phyloP scores from a whole-genome alignment of 2,329 filamentous ascomycete genomes.

The Aspergillus pseudotamarii region DNA sequence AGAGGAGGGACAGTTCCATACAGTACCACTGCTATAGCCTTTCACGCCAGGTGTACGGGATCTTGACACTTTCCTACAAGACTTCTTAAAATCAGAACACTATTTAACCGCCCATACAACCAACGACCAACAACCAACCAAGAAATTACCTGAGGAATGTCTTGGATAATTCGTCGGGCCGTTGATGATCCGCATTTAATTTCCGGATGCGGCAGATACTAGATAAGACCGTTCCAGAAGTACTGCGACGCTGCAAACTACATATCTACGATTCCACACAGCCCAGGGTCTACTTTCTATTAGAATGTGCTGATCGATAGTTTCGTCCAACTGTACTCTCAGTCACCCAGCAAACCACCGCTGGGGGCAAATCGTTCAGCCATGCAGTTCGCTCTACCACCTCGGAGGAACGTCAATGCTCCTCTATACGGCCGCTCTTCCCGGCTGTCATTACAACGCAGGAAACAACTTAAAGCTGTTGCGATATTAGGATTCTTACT shows the following conservation, averaged over 20 bases:
- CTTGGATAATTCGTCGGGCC: constrained; percentile 12
- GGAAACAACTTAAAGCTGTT: constrained; percentile 64
- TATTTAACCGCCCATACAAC: neutral
- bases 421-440: constrained; percentile 65
- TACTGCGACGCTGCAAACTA: constrained; percentile 5
- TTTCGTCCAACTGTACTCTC: constrained; percentile 7
- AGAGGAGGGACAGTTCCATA: neutral
- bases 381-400: constrained; percentile 90
- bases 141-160: neutral
- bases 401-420: constrained; percentile 79
- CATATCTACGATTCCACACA: neutral
- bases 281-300: neutral
- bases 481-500: constrained; percentile 59
- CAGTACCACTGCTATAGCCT: neutral
- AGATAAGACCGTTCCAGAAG: constrained; percentile 6
- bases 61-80: neutral
- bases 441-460: constrained; percentile 50
- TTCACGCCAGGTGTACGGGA: neutral
- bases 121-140: neutral
- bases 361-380: constrained; percentile 23
- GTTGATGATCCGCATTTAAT: constrained; percentile 24
- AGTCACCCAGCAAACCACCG: constrained; percentile 20
- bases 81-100: neutral
- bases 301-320: constrained; percentile 13
- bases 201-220: constrained; percentile 23